Percentiles rank a stretch among this genome's conserved stretches.
Conservation (phyloP, 768 basidiomycete species). For the Sutorius australiensis region DNA sequence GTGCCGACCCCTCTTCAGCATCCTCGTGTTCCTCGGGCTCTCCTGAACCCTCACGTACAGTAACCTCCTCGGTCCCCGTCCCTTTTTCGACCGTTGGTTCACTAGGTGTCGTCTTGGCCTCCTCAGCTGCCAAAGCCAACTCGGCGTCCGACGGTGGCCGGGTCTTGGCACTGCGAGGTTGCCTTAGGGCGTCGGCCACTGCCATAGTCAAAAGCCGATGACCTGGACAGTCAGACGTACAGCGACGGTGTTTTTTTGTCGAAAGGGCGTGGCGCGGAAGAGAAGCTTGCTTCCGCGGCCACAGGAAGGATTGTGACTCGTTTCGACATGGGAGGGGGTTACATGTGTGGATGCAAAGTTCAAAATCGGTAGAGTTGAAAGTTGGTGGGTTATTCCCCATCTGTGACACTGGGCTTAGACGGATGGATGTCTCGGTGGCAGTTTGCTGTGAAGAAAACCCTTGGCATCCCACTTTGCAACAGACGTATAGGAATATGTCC, state of each 20-base stretch:
- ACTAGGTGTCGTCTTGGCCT: not conserved
- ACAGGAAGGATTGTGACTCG: constrained; percentile 25
- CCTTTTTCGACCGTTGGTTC: not conserved
- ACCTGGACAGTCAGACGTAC: constrained; percentile 20
- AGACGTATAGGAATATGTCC: not conserved
- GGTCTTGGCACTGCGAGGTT: constrained; percentile 22
- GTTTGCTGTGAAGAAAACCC: not conserved
- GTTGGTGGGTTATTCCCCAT: not conserved
- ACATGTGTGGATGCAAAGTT: constrained; percentile 28
- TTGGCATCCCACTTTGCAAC: not conserved
- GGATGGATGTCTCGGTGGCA: not conserved
- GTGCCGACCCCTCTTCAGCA: constrained; percentile 7
- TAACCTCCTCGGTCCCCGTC: not conserved
- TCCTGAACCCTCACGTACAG: constrained; percentile 2
- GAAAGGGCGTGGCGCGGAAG: constrained; percentile 27
- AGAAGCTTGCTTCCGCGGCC: constrained; percentile 19
- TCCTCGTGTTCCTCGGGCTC: constrained; percentile 12
- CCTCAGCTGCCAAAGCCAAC: constrained; percentile 14
- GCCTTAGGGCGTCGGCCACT: constrained; percentile 13
- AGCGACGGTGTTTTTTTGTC: constrained; percentile 18
- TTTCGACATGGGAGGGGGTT: constrained; percentile 23
- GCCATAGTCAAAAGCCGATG: constrained; percentile 19
- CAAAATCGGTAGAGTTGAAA: constrained; percentile 12
- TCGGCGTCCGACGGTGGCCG: constrained; percentile 21
- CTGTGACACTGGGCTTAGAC: constrained; percentile 4